Evolutionary conservation across 371 early-diverging fungal species (phyloP), one percentile per base, ranked within the genome.

Genomic region (Circinella minor): DNA sequence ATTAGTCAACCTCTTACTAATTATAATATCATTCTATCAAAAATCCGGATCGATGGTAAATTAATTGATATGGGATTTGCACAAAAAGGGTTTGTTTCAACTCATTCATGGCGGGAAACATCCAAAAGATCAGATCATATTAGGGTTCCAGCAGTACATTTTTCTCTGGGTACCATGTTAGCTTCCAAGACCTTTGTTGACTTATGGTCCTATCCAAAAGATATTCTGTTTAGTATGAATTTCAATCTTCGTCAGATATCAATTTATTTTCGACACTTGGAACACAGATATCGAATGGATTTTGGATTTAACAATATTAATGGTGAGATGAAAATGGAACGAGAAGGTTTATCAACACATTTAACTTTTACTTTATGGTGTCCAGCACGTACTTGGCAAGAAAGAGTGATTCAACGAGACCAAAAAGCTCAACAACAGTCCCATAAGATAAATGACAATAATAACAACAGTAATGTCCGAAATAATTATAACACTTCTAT

Each of bases 361-460:
- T 68, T 85, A 18, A 85, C 83, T 0, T 72, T 85, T 10, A 66
- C 69, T n/a, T 51, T 80, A 10, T 48, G 68, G 39, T 64, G 74
- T 43, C 81, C 85, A 7, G 72, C 78, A 9, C 65, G 75, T 1
- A 78, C 69, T 63, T 81, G 78, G 78, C 70, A 69, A 38, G 73
- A 61, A n/a, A 51, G 67, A 9, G 17, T 36, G 34, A 54, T 47
- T n/a, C 51, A 51, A 27, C 27, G 27, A 47, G 47, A 47, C 0
- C 47, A 47, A 47, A 9, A 9, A 47, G 1, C 47, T 47, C 47
- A 11, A 47, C 47, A 47, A 47, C 47, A 47, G 3, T 3, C 47
- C 27, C 2, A 27, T 27, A 27, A 1, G 27, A 27, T 11, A 0
- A 9, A 47, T 47, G 9, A 3, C 47, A 9, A 47, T 15, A 47